Conservation (phyloP, 139 green algal species). For the Closterium sp. region DNA sequence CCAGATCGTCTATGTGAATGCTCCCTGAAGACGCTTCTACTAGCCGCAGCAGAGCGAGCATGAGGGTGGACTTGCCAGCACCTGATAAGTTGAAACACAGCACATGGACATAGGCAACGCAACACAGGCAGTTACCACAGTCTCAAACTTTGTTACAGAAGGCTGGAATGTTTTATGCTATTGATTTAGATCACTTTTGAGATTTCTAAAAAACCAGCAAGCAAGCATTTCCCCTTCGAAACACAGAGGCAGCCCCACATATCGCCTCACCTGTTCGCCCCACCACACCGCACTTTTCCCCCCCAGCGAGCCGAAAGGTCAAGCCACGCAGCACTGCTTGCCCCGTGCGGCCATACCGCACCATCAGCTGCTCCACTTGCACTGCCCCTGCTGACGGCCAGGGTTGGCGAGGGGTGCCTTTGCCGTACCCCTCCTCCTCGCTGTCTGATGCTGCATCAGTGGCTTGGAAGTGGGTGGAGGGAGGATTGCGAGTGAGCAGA, state of each 20-base stretch:
- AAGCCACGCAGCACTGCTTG: constrained; percentile 66
- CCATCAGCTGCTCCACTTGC: constrained; percentile 58
- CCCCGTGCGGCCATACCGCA: constrained; percentile 76
- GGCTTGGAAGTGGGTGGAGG: no score
- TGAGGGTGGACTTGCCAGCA: constrained; percentile 70
- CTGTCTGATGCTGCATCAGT: background rate
- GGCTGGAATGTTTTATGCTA: no score
- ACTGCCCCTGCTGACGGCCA: constrained; percentile 58
- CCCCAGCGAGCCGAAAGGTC: constrained; percentile 46
- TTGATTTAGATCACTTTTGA: no score
- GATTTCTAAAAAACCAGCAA: no score
- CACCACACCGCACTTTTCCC: constrained; percentile 67
- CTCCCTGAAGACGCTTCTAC: constrained; percentile 60
- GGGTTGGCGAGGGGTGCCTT: background rate
- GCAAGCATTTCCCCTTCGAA: constrained; percentile 16
- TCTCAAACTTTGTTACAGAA: no score
- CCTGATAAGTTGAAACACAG: background rate
- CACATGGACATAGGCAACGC: background rate
- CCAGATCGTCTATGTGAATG: constrained; percentile 85
- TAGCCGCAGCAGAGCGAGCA: constrained; percentile 71
- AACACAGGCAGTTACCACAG: no score
- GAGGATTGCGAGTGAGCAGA: no score
- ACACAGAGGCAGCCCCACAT: background rate
- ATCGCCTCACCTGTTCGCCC: constrained; percentile 60
- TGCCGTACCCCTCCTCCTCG: background rate